phyloP scores from a whole-genome alignment of 2,329 filamentous ascomycete genomes.

The Cladophialophora yegresii region DNA sequence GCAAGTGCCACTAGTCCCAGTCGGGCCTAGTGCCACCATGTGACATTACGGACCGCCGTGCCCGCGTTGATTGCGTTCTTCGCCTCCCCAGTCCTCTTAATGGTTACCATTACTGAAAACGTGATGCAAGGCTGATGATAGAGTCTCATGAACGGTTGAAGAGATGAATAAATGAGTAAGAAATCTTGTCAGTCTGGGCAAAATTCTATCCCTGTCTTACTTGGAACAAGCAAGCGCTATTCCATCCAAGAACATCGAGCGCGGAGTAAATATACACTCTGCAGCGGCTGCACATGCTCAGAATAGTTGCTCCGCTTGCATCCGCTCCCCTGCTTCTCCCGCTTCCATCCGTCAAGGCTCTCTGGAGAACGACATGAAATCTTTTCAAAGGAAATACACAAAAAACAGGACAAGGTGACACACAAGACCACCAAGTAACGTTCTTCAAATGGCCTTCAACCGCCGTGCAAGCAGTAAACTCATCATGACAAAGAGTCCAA shows the following conservation, averaged over 20 bases:
- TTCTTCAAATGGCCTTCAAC: constrained; percentile 28
- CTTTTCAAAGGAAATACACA: neutral
- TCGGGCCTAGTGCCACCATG: no score
- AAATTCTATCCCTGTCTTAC: neutral
- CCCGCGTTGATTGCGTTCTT: neutral
- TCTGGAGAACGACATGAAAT: neutral
- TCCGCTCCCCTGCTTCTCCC: neutral
- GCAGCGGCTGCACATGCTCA: neutral
- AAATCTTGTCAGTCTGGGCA: neutral
- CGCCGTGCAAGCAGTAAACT: constrained; percentile 46
- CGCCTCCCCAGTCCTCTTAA: no score
- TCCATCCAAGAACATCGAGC: neutral
- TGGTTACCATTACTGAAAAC: neutral
- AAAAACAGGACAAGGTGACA: constrained; percentile 2
- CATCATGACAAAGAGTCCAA: constrained; percentile 46
- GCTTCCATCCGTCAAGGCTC: neutral
- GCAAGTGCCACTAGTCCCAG: no score
- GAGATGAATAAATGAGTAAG: neutral
- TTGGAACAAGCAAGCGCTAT: neutral
- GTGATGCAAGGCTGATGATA: no score
- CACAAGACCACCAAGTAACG: neutral
- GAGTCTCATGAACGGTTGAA: no score
- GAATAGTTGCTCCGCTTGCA: neutral
- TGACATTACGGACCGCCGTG: no score
- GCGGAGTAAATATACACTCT: neutral